These are phyloP conservation scores for Pseudogymnoascus pannorum DNA, from an alignment of 2,329 filamentous ascomycete genomes.

Conservation along the genomic window DNA sequence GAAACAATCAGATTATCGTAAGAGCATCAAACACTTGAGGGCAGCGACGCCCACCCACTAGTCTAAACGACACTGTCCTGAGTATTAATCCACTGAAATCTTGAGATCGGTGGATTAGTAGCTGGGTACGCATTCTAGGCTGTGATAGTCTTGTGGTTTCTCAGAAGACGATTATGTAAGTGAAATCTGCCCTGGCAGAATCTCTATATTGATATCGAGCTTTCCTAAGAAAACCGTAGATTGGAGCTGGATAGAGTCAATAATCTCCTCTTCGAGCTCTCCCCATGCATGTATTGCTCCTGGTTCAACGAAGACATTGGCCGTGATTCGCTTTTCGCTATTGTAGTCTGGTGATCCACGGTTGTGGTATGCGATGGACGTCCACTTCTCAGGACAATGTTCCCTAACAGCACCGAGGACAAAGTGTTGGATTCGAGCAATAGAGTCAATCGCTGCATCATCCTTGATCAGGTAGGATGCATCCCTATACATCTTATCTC, in stretches of 20 bases:
- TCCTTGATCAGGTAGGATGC: neutral
- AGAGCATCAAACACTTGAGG: no score
- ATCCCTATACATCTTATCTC: neutral
- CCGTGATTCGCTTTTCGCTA: neutral
- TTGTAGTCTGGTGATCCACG: neutral
- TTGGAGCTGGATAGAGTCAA: neutral
- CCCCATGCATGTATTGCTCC: neutral
- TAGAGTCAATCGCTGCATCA: neutral
- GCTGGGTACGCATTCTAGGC: no score
- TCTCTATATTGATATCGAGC: neutral
- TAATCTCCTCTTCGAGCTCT: neutral
- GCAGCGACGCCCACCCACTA: no score
- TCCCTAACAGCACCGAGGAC: neutral
- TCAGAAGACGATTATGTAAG: neutral
- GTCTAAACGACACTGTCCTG: no score
- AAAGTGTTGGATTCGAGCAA: neutral
- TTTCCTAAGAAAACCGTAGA: neutral
- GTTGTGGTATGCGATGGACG: neutral
- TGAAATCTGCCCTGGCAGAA: neutral
- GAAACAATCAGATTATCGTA: no score
- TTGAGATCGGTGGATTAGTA: no score
- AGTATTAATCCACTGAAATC: no score
- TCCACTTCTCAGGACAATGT: neutral
- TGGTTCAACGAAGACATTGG: neutral
- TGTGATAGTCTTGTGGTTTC: neutral